A percentile compares a stretch with the other conserved stretches of the same genome.
Evolutionary conservation across 106 monocot species (phyloP).

Genomic region (Acanthochlamys bracteata): DNA sequence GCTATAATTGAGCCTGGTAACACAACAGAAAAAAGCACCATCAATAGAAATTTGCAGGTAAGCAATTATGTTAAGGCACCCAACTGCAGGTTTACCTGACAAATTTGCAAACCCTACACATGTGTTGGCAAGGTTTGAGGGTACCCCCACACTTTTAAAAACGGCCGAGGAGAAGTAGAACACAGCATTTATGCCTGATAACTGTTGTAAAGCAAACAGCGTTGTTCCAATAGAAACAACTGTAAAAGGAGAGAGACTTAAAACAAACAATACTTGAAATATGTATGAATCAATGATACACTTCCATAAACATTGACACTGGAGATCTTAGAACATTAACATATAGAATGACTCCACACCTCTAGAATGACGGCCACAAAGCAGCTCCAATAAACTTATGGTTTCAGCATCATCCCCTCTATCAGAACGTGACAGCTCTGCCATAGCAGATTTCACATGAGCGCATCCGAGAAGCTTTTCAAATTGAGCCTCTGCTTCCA

Average conservation of each 20-base stretch:
- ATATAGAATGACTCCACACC: conserved; percentile 23
- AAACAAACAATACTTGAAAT: conserved; percentile 35
- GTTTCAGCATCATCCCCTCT: conserved; percentile 73
- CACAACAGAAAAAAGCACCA: not conserved
- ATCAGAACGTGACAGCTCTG: conserved; percentile 64
- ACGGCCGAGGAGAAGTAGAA: conserved; percentile 94
- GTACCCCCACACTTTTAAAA: conserved; percentile 77
- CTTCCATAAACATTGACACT: no score
- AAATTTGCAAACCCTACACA: conserved; percentile 80
- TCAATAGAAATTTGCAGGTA: not conserved
- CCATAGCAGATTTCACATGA: conserved; percentile 72
- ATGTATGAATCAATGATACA: not conserved
- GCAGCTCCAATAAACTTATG: conserved; percentile 63
- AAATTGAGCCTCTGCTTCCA: conserved; percentile 80
- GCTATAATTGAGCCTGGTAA: conserved; percentile 70
- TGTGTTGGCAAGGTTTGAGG: conserved; percentile 69
- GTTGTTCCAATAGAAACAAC: conserved; percentile 97
- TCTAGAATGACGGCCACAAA: conserved; percentile 74
- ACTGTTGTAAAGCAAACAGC: conserved; percentile 96
- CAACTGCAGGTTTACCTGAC: conserved; percentile 41
- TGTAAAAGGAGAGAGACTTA: conserved; percentile 51
- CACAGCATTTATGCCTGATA: conserved; percentile 98
- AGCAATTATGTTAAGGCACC: conserved; percentile 4
- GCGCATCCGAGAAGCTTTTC: conserved; percentile 67
- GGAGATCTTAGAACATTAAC: not conserved